phyloP scores from a whole-genome alignment of 345 rosid species.

The Rhodamnia rubescens region DNA sequence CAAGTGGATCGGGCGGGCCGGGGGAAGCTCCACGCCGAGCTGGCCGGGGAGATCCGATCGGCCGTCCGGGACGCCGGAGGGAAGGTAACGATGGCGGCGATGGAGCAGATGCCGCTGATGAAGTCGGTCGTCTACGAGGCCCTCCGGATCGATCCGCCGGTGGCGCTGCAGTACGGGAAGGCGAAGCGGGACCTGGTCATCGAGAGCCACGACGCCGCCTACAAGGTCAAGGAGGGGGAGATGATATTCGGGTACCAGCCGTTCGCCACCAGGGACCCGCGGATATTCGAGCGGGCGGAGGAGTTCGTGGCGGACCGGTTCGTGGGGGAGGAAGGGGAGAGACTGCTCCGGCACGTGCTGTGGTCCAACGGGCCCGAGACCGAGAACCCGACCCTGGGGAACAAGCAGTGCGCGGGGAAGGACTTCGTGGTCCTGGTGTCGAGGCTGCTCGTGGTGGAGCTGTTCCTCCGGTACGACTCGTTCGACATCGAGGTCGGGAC shows the following conservation, averaged over 20 bases:
- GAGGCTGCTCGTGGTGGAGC: conserved; percentile 60
- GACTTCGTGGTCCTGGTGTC: conserved; percentile 68
- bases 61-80: conserved; percentile 54
- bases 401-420: conserved; percentile 89
- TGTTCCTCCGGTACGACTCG: conserved; percentile 76
- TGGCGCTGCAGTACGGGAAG: conserved; percentile 50
- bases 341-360: conserved; percentile 48
- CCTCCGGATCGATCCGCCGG: conserved; percentile 88
- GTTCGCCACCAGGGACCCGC: conserved; percentile 75
- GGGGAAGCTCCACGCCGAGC: conserved; percentile 38
- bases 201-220: conserved; percentile 77
- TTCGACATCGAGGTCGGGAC: conserved; percentile 46
- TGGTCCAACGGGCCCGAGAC: conserved; percentile 96
- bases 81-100: conserved; percentile 50
- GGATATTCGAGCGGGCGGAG: conserved; percentile 52
- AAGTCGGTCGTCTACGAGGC: conserved; percentile 75
- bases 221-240: conserved; percentile 64
- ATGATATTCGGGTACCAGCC: conserved; percentile 82
- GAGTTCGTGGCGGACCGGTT: conserved; percentile 78
- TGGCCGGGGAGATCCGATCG: conserved; percentile 74
- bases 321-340: conserved; percentile 64
- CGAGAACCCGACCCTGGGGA: conserved; percentile 38
- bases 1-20: conserved; percentile 69
- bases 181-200: conserved; percentile 61
- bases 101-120: conserved; percentile 71